Percentiles rank a stretch among this genome's conserved stretches.
Evolutionary conservation across 345 rosid species (phyloP).

Genomic region (Hypericum perforatum): DNA sequence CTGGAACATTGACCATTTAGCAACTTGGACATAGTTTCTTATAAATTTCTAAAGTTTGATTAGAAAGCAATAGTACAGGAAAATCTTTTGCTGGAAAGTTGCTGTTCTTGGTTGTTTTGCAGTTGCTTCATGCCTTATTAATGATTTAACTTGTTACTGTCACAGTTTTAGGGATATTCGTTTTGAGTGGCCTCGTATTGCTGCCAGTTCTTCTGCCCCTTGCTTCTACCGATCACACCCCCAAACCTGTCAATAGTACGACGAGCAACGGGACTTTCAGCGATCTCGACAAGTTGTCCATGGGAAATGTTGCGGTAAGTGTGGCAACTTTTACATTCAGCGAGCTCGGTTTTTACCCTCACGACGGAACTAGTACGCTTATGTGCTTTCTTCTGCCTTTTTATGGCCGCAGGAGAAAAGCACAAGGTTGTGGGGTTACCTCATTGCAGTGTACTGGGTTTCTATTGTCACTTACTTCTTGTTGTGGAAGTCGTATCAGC

Average conservation of each 20-base stretch:
- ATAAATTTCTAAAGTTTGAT: too few species aligned
- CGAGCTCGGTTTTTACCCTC: not conserved
- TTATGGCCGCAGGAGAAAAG: slow-evolving; percentile 31
- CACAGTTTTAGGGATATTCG: slow-evolving; percentile 64
- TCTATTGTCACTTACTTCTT: slow-evolving; percentile 67
- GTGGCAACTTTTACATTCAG: not conserved
- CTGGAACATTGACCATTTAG: too few species aligned
- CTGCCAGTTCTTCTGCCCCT: slow-evolving; percentile 72
- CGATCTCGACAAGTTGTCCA: slow-evolving; percentile 63
- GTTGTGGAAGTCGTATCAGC: slow-evolving; percentile 75
- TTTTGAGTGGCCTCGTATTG: slow-evolving; percentile 49
- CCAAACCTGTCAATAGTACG: slow-evolving; percentile 7
- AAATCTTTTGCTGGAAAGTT: too few species aligned
- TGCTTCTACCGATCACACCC: slow-evolving; percentile 43
- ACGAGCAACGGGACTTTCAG: slow-evolving; percentile 47
- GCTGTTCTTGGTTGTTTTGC: too few species aligned
- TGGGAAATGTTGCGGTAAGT: slow-evolving; percentile 66
- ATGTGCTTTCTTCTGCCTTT: not conserved
- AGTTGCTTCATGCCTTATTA: not conserved
- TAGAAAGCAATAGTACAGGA: too few species aligned
- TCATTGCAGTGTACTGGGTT: slow-evolving; percentile 58
- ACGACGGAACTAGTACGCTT: not conserved
- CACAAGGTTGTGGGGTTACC: slow-evolving; percentile 66
- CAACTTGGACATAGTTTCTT: too few species aligned
- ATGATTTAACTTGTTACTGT: slow-evolving; percentile 8